Evolutionary conservation across 257 asterid genomes (phyloP).

Genomic region (Phtheirospermum japonicum): DNA sequence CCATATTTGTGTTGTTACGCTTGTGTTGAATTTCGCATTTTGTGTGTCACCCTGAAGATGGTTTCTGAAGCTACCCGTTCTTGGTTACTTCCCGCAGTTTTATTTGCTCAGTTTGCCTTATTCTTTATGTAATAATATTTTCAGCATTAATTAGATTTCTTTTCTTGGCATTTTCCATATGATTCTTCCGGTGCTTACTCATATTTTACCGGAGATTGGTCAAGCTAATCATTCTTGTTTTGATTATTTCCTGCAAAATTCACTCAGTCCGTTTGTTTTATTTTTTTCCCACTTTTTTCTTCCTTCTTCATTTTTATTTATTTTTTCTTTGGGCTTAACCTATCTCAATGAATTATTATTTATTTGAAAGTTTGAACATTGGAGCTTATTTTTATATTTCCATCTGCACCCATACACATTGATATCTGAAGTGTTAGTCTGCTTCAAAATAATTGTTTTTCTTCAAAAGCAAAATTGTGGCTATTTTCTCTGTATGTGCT

Average conservation of each 20-base stretch:
- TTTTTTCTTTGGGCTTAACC: not conserved
- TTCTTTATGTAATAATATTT: too few species aligned
- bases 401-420: not conserved
- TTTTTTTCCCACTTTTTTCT: not conserved
- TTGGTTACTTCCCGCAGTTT: too few species aligned
- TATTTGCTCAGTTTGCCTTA: not conserved
- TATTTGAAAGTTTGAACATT: not conserved
- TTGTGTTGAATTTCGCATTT: not conserved
- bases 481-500: not conserved
- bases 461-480: too few species aligned
- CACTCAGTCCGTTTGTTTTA: not conserved
- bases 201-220: not conserved
- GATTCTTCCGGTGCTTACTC: not conserved
- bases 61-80: too few species aligned
- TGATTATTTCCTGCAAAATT: not conserved
- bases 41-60: not conserved
- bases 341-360: not conserved
- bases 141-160: too few species aligned
- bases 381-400: not conserved
- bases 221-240: not conserved
- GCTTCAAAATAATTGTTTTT: too few species aligned
- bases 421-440: too few species aligned
- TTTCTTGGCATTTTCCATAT: too few species aligned
- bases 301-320: too few species aligned
- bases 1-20: not conserved